phyloP scores from a whole-genome alignment of 495 filamentous ascomycete genomes.

The Aspergillus sclerotioniger region DNA sequence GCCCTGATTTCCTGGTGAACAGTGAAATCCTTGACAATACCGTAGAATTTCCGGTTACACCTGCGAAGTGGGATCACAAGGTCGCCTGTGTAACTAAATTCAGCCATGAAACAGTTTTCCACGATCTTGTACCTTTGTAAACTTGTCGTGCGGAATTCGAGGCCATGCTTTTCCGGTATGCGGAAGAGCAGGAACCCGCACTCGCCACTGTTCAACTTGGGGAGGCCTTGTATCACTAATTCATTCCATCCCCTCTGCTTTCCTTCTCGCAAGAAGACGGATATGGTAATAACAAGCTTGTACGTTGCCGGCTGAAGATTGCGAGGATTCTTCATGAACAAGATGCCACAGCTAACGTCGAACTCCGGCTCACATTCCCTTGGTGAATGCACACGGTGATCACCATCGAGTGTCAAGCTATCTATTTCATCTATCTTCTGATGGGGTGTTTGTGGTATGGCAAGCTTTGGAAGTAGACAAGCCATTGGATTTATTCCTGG shows the following conservation, averaged over 20 bases:
- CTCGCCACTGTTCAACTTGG: slow-evolving; percentile 21
- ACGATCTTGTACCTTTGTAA: slow-evolving; percentile 26
- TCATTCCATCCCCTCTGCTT: slow-evolving; percentile 30
- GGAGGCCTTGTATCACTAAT: slow-evolving; percentile 33
- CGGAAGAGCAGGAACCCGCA: slow-evolving; percentile 34
- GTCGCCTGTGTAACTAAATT: slow-evolving; percentile 25
- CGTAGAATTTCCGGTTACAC: slow-evolving; percentile 29
- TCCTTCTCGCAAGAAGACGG: slow-evolving; percentile 18
- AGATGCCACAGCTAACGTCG: slow-evolving; percentile 17
- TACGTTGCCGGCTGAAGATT: slow-evolving; percentile 19
- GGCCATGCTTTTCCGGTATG: slow-evolving; percentile 24
- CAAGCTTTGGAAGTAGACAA: neutral
- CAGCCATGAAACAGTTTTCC: slow-evolving; percentile 36
- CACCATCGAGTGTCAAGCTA: neutral
- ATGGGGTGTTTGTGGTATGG: neutral
- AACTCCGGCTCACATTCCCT: slow-evolving; percentile 18
- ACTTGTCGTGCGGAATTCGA: slow-evolving; percentile 36
- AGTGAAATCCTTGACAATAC: slow-evolving; percentile 32
- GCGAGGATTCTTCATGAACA: slow-evolving; percentile 22
- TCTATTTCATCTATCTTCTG: neutral
- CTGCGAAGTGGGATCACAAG: slow-evolving; percentile 32
- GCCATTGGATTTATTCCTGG: neutral
- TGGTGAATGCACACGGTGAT: neutral
- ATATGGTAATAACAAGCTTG: slow-evolving; percentile 22
- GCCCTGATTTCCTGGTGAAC: slow-evolving; percentile 31